Evolutionary conservation across 306 rosid genomes (phyloP).

Genomic region (Citrullus mucosospermus): DNA sequence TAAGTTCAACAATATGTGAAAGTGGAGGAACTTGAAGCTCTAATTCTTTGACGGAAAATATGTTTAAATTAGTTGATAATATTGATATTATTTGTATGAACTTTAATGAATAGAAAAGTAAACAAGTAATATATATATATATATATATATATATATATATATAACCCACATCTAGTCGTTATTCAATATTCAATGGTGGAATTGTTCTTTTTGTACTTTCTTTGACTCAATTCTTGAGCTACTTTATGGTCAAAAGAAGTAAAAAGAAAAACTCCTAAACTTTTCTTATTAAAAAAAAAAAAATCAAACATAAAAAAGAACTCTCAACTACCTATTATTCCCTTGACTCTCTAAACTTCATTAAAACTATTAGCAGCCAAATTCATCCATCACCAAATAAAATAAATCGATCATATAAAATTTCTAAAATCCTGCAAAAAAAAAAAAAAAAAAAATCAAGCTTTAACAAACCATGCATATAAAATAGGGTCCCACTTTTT

Average conservation of each 20-base stretch:
- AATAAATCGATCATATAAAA: neutral
- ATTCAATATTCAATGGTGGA: neutral
- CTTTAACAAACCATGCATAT: neutral
- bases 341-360: neutral
- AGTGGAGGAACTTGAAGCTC: no score
- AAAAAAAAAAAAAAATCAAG: neutral
- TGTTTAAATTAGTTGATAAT: no score
- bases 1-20: no score
- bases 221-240: neutral
- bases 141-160: no score
- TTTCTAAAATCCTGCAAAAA: neutral
- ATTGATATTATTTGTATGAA: no score
- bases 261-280: neutral
- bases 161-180: neutral
- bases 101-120: no score
- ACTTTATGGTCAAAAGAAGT: neutral
- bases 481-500: no score
- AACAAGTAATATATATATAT: no score
- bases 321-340: neutral
- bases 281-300: no score
- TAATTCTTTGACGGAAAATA: no score
- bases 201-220: neutral
- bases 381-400: neutral
- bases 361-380: neutral
- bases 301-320: no score